Conservation (phyloP, 371 early-diverging fungal species). For the Mortierella sp. region DNA sequence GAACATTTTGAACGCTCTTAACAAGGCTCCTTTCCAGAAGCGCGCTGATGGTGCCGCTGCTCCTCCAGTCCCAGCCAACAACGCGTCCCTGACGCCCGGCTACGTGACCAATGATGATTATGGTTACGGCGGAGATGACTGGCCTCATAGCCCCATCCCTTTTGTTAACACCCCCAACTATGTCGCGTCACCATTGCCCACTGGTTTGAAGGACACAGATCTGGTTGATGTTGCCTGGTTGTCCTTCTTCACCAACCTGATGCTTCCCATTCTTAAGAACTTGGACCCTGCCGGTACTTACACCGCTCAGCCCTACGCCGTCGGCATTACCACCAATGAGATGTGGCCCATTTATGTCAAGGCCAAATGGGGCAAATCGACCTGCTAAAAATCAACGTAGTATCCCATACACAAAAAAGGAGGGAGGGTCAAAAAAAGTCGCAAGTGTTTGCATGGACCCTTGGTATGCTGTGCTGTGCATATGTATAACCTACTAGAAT, state of each 20-base stretch:
- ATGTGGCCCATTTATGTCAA: slow-evolving; percentile 37
- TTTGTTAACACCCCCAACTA: slow-evolving; percentile 61
- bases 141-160: slow-evolving; percentile 52
- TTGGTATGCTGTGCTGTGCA: too few relatives aligned
- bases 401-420: too few relatives aligned
- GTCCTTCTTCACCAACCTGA: slow-evolving; percentile 49
- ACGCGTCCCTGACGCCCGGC: slow-evolving; percentile 70
- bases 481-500: too few relatives aligned
- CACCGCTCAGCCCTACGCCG: slow-evolving; percentile 18
- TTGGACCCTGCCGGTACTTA: slow-evolving; percentile 47
- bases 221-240: slow-evolving; percentile 55
- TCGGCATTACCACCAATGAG: slow-evolving; percentile 37
- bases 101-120: slow-evolving; percentile 65
- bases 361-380: slow-evolving; percentile 20
- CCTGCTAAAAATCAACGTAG: slow-evolving; percentile 9
- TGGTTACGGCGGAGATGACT: slow-evolving; percentile 60
- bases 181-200: slow-evolving; percentile 50
- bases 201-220: slow-evolving; percentile 25
- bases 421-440: too few relatives aligned
- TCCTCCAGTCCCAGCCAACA: slow-evolving; percentile 48
- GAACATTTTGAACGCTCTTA: slow-evolving; percentile 67
- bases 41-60: slow-evolving; percentile 31
- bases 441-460: too few relatives aligned
- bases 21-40: slow-evolving; percentile 62
- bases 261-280: slow-evolving; percentile 36